Percentiles rank a stretch among this genome's conserved stretches.
These are phyloP conservation scores for Fusarium piperis DNA, from an alignment of 2,329 filamentous ascomycete genomes.

Conservation along the genomic window DNA sequence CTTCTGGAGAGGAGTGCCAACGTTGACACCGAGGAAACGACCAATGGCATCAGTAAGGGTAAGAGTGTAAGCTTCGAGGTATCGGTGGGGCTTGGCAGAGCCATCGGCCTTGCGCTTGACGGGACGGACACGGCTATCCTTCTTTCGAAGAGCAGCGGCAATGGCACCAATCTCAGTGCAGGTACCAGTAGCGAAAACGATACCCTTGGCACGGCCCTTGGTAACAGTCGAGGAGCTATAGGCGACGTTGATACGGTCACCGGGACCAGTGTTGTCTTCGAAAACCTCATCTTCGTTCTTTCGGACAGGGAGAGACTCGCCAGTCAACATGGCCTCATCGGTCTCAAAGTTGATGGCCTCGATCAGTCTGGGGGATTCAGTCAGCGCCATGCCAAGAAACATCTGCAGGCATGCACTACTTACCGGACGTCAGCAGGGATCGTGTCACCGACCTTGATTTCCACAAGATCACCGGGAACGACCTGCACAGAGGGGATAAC, in stretches of 20 bases:
- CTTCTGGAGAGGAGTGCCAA: constrained; percentile 75
- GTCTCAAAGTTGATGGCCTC: constrained; percentile 73
- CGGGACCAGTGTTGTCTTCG: constrained; percentile 52
- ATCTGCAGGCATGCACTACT: constrained; percentile 56
- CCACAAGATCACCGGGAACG: constrained; percentile 67
- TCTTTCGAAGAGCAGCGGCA: constrained; percentile 58
- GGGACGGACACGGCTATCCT: constrained; percentile 60
- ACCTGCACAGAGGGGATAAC: constrained; percentile 54
- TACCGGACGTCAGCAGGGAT: constrained; percentile 69
- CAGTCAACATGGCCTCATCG: constrained; percentile 72
- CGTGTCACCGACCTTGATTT: constrained; percentile 65
- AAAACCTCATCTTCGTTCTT: constrained; percentile 60
- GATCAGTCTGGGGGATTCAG: constrained; percentile 59
- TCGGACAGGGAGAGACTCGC: constrained; percentile 69
- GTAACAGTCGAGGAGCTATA: constrained; percentile 71
- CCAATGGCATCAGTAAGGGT: constrained; percentile 68
- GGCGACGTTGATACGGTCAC: constrained; percentile 70
- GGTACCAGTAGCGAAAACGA: constrained; percentile 71
- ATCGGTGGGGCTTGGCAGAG: constrained; percentile 62
- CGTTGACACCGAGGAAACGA: constrained; percentile 72
- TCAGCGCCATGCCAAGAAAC: constrained; percentile 54
- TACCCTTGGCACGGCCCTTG: constrained; percentile 67
- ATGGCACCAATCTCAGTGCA: constrained; percentile 71
- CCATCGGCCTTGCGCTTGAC: constrained; percentile 64
- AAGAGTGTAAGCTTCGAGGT: constrained; percentile 56